Evolutionary conservation across 176 grass and related monocot species (phyloP).

Genomic region (Eleusine coracana): DNA sequence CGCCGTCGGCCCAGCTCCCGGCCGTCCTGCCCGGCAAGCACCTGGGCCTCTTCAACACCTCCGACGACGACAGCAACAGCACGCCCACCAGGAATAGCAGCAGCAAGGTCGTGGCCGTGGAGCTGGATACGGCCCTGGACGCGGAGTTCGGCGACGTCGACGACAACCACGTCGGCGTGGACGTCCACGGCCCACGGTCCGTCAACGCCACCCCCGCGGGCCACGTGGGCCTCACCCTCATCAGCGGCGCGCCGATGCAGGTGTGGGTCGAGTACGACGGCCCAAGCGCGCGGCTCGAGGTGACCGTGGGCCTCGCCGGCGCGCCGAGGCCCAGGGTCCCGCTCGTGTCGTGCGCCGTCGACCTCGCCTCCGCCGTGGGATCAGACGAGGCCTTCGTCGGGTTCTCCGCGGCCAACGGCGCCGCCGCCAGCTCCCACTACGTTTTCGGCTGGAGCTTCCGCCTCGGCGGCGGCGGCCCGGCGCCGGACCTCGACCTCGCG

Average conservation of each 20-base stretch:
- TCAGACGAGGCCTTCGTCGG: slow-evolving; percentile 54
- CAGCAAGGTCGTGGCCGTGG: slow-evolving; percentile 61
- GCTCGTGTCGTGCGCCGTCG: slow-evolving; percentile 32
- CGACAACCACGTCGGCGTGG: slow-evolving; percentile 68
- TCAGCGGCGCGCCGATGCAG: slow-evolving; percentile 33
- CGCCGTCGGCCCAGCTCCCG: slow-evolving; percentile 29
- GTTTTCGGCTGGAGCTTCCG: slow-evolving; percentile 75
- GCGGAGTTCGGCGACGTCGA: slow-evolving; percentile 49
- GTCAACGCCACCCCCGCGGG: neutral
- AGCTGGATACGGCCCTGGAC: slow-evolving; percentile 61
- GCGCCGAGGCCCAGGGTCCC: slow-evolving; percentile 32
- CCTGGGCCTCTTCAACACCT: slow-evolving; percentile 58
- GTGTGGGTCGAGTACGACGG: slow-evolving; percentile 75
- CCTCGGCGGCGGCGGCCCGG: slow-evolving; percentile 47
- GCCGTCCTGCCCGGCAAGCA: slow-evolving; percentile 41
- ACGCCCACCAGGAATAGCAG: too few relatives aligned
- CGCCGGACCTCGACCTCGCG: slow-evolving; percentile 53
- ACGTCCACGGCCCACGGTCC: slow-evolving; percentile 51
- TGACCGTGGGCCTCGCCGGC: slow-evolving; percentile 38
- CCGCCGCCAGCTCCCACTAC: slow-evolving; percentile 61
- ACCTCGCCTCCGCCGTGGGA: slow-evolving; percentile 48
- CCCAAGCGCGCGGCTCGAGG: slow-evolving; percentile 36
- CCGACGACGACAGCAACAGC: neutral
- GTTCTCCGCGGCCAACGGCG: slow-evolving; percentile 69
- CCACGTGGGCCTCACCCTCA: slow-evolving; percentile 28